Percentiles rank a stretch among this genome's conserved stretches.
phyloP scores from a whole-genome alignment of 1,284 basidiomycete species.

The Heterobasidion parviporum region DNA sequence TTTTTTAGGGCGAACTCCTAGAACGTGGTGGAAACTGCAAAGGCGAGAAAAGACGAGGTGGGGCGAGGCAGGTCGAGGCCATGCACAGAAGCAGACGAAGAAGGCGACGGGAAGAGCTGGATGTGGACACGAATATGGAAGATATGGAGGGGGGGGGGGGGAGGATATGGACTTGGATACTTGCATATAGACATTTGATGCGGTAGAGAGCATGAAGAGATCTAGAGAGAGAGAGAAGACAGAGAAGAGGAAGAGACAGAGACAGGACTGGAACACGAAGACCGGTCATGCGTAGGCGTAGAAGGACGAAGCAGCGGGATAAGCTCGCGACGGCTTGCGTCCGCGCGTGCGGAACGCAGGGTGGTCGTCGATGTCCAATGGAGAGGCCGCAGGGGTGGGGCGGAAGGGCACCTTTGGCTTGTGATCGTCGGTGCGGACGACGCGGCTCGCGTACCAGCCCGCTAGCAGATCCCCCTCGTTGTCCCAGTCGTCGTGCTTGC shows the following conservation, averaged over 20 bases:
- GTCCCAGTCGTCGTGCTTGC: not conserved
- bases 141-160: too few relatives aligned
- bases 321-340: conserved; percentile 17
- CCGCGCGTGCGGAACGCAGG: conserved; percentile 22
- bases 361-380: conserved; percentile 14
- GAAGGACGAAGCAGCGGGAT: conserved; percentile 13
- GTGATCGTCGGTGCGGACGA: not conserved
- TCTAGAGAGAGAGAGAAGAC: not conserved
- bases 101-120: not conserved
- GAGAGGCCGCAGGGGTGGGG: not conserved
- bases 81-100: not conserved
- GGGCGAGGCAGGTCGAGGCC: too few relatives aligned
- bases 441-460: conserved; percentile 6
- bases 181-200: not conserved
- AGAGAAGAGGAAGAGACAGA: not conserved
- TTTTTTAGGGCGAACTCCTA: not conserved
- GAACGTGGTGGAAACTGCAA: not conserved
- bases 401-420: not conserved
- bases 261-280: not conserved
- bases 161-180: not conserved
- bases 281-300: not conserved
- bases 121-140: not conserved
- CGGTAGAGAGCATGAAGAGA: not conserved
- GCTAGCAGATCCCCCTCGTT: not conserved
- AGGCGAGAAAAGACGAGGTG: not conserved